phyloP scores from a whole-genome alignment of 2,329 filamentous ascomycete genomes.

The Fusarium avenaceum region DNA sequence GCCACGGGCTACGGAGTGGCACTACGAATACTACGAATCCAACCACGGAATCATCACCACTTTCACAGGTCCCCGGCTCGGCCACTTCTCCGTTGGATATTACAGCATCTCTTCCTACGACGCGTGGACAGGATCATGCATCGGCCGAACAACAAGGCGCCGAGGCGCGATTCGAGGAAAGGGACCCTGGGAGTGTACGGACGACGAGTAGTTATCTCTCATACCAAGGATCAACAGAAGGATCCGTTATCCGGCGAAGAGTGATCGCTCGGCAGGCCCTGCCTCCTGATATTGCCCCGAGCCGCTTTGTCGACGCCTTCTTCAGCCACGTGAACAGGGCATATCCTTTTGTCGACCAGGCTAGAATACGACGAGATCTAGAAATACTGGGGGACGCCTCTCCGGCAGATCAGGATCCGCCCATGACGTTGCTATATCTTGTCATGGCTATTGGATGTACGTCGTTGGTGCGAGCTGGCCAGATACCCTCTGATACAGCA shows the following conservation, averaged over 20 bases:
- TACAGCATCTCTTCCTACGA: slow-evolving; percentile 7
- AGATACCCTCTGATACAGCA: slow-evolving; percentile 53
- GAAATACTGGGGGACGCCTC: slow-evolving; percentile 51
- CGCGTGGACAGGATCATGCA: slow-evolving; percentile 25
- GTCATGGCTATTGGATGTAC: slow-evolving; percentile 63
- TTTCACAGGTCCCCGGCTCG: slow-evolving; percentile 25
- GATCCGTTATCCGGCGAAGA: slow-evolving; percentile 30
- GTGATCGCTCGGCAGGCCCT: slow-evolving; percentile 39
- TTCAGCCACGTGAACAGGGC: slow-evolving; percentile 61
- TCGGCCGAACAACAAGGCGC: slow-evolving; percentile 22
- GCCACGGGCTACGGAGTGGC: slow-evolving; percentile 9
- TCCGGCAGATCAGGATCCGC: slow-evolving; percentile 45
- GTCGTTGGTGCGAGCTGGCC: slow-evolving; percentile 59
- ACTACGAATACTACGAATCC: slow-evolving; percentile 3
- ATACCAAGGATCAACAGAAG: slow-evolving; percentile 42
- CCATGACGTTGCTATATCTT: slow-evolving; percentile 56
- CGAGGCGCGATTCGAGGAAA: slow-evolving; percentile 36
- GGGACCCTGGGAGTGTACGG: slow-evolving; percentile 40
- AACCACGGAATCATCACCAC: slow-evolving; percentile 28
- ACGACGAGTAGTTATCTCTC: slow-evolving; percentile 42
- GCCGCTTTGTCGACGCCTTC: slow-evolving; percentile 59
- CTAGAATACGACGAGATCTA: slow-evolving; percentile 53
- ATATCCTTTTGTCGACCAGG: slow-evolving; percentile 60
- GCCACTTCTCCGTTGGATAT: slow-evolving; percentile 38
- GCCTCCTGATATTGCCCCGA: slow-evolving; percentile 47